Evolutionary conservation across 1,284 basidiomycete species (phyloP).

Genomic region (Malassezia psittaci): DNA sequence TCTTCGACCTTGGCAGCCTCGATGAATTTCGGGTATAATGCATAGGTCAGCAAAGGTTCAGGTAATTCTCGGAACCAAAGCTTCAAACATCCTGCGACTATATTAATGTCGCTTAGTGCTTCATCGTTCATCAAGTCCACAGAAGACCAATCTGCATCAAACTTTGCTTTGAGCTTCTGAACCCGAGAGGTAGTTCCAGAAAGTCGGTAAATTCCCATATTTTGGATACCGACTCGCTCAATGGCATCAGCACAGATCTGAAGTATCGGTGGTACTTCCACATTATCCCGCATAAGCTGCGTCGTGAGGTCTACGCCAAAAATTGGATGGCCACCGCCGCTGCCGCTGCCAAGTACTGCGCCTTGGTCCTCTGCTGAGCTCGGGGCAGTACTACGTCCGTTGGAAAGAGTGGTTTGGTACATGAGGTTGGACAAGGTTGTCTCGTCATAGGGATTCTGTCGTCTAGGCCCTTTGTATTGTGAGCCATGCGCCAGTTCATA

Average conservation of each 20-base stretch:
- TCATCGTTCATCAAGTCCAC: conserved; percentile 43
- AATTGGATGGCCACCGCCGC: conserved; percentile 50
- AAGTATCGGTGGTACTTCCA: conserved; percentile 78
- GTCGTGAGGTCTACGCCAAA: conserved; percentile 79
- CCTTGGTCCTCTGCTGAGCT: conserved; percentile 4
- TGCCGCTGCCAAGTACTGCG: background rate
- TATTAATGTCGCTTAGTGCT: conserved; percentile 74
- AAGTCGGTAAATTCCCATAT: conserved; percentile 84
- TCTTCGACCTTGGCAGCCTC: conserved; percentile 81
- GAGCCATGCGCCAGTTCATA: conserved; percentile 71
- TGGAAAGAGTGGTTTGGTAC: conserved; percentile 8
- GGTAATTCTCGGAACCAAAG: conserved; percentile 93
- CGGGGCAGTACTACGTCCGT: background rate
- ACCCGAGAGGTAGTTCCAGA: conserved; percentile 86
- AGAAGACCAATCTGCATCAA: conserved; percentile 56
- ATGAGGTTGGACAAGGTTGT: conserved; percentile 32
- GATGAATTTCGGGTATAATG: conserved; percentile 79
- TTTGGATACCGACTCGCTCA: conserved; percentile 61
- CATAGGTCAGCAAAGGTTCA: conserved; percentile 77
- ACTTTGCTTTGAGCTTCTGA: conserved; percentile 65
- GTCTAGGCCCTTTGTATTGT: conserved; percentile 49
- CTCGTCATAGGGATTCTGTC: conserved; percentile 49
- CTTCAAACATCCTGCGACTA: conserved; percentile 83
- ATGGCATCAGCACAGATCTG: conserved; percentile 83
- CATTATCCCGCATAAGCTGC: conserved; percentile 77